phyloP scores from a whole-genome alignment of 2,329 filamentous ascomycete genomes.

The Aureobasidium mangrovei region DNA sequence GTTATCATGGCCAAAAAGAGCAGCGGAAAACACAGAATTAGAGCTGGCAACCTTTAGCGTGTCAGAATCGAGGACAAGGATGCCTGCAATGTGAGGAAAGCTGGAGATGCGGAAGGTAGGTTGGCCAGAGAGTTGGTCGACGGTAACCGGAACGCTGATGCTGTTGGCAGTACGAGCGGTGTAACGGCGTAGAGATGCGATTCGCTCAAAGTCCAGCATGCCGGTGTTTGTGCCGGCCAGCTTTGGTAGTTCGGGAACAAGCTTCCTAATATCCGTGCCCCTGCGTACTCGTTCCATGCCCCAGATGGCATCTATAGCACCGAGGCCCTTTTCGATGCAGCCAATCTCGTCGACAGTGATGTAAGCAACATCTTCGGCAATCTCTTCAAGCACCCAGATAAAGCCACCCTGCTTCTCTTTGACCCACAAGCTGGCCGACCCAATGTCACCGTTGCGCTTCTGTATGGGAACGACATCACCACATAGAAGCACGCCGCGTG shows the following conservation, averaged over 20 bases:
- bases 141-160: slow-evolving; percentile 74
- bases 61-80: slow-evolving; percentile 79
- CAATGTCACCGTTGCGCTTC: slow-evolving; percentile 85
- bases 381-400: slow-evolving; percentile 97
- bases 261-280: slow-evolving; percentile 65
- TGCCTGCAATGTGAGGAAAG: slow-evolving; percentile 94
- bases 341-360: slow-evolving; percentile 72
- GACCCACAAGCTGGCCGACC: slow-evolving; percentile 93
- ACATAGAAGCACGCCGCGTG: slow-evolving; percentile 81
- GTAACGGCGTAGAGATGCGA: slow-evolving; percentile 66
- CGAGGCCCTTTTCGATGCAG: slow-evolving; percentile 58
- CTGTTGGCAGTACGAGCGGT: slow-evolving; percentile 70
- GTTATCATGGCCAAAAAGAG: slow-evolving; percentile 80
- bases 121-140: slow-evolving; percentile 62
- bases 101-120: slow-evolving; percentile 77
- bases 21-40: slow-evolving; percentile 88
- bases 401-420: slow-evolving; percentile 91
- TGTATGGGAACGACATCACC: slow-evolving; percentile 98
- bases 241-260: slow-evolving; percentile 76
- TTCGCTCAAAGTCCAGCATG: slow-evolving; percentile 68
- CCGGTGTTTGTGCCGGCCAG: slow-evolving; percentile 63
- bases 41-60: slow-evolving; percentile 78
- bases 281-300: slow-evolving; percentile 57
- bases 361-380: slow-evolving; percentile 82
- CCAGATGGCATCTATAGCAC: slow-evolving; percentile 82